A percentile compares a stretch with the other conserved stretches of the same genome.
Conservation (phyloP, 768 basidiomycete species). For the Boletus huronensis region DNA sequence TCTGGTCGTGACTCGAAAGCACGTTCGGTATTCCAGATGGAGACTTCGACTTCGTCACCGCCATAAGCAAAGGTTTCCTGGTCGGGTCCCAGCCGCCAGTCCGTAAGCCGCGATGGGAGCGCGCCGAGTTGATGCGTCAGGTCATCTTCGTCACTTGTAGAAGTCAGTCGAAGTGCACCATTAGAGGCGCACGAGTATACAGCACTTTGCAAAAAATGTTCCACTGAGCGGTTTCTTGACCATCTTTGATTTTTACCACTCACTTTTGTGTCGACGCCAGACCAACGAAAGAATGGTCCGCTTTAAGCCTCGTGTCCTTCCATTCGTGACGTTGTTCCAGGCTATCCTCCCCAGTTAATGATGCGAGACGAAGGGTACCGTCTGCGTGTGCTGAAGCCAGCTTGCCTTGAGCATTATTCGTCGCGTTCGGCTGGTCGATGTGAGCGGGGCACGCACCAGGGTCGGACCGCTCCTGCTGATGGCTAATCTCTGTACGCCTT, state of each 20-base stretch:
- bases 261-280: constrained; percentile 51
- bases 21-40: constrained; percentile 72
- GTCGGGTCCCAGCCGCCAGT: constrained; percentile 58
- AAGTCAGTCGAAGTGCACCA: constrained; percentile 60
- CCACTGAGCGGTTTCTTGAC: constrained; percentile 1
- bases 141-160: constrained; percentile 26
- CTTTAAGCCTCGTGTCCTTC: constrained; percentile 60
- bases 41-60: constrained; percentile 83
- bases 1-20: constrained; percentile 38
- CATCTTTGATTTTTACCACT: constrained; percentile 14
- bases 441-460: constrained; percentile 36
- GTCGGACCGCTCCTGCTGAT: constrained; percentile 29
- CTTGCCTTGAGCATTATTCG: constrained; percentile 47
- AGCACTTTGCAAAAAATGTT: constrained; percentile 21
- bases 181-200: constrained; percentile 73
- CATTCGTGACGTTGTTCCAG: constrained; percentile 47
- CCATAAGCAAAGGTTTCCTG: constrained; percentile 69
- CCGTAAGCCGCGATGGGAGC: constrained; percentile 66
- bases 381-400: constrained; percentile 61
- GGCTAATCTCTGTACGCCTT: constrained; percentile 40
- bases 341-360: constrained; percentile 39
- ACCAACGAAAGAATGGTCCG: constrained; percentile 58
- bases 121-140: constrained; percentile 33
- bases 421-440: constrained; percentile 12
- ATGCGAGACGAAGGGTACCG: constrained; percentile 48